Evolutionary conservation across 176 grass and related monocot genomes (phyloP).

Genomic region (Phragmites australis): DNA sequence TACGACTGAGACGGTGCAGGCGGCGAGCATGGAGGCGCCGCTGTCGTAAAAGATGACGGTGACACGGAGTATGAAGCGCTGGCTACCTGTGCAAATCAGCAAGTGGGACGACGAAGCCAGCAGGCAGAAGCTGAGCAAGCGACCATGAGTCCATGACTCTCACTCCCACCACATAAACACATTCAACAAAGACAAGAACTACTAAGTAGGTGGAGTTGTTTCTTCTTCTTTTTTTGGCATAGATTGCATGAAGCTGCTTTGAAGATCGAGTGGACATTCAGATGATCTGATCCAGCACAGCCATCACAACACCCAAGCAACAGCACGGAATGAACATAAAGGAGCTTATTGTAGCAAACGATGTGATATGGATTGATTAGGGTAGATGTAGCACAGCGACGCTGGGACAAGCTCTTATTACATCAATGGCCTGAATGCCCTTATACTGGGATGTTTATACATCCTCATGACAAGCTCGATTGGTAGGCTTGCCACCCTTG

Average conservation of each 20-base stretch:
- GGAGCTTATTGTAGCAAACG: not conserved
- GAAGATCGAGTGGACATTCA: not conserved
- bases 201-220: too few relatives aligned
- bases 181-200: too few relatives aligned
- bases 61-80: slow-evolving; percentile 57
- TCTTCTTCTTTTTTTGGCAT: not conserved
- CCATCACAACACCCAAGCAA: not conserved
- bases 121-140: not conserved
- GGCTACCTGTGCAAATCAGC: slow-evolving; percentile 52
- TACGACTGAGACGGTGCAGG: slow-evolving; percentile 15
- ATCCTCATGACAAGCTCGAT: slow-evolving; percentile 49
- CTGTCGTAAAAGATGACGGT: slow-evolving; percentile 49
- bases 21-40: slow-evolving; percentile 21
- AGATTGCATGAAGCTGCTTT: not conserved
- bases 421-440: not conserved
- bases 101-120: slow-evolving; percentile 13
- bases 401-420: slow-evolving; percentile 32
- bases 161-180: too few relatives aligned
- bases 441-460: not conserved
- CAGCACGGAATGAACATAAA: not conserved
- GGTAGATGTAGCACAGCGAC: not conserved
- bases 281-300: not conserved
- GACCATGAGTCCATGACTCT: not conserved
- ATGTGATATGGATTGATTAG: not conserved
- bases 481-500: slow-evolving; percentile 82